Base-by-base conservation (phyloP, 2,329 filamentous ascomycete species). In the Colletotrichum sp. region DNA sequence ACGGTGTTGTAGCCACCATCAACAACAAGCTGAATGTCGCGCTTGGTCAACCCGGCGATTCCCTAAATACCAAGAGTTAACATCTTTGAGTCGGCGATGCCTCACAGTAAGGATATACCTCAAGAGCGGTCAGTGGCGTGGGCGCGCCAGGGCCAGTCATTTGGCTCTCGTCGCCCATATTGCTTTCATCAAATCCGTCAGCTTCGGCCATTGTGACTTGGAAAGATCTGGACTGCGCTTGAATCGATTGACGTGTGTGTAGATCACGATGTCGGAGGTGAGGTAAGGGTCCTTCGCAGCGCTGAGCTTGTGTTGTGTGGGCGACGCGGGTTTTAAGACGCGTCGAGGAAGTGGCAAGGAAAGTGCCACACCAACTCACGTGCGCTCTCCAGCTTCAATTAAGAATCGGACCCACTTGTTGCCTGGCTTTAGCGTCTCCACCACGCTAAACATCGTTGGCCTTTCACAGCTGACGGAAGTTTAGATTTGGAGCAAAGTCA, bases 1-100 rank as follows among this genome's bases (percentile, higher is more conserved):
- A 99, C 96, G 0, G 97, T 99, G 84, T 99, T 95, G 85, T 93
- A 99, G 7, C 97, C 97, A 52, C 95, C 96, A 81, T 99, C 96
- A 21, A 98, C 89, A 26, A 99, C 92, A 52, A 98, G 89, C 83
- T 98, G 97, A 80, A 99, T 98, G 83, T 99, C 97, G 81, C 98
- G 93, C 80, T 96, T 96, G n/a, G 96, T 98, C 79, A 99, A 87
- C 16, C 96, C 96, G 62, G 94, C 93, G 77, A 98, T 88, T 34
- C 96, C 96, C 96, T 98, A 60, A 3, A 8, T 34, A 15, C 10
- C 15, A 18, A 28, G 24, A 8, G 39, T 78, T n/a, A 78, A 70
- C 26, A 60, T 13, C 9, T 7, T 28, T 18, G 13, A 18, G 44
- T 67, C 36, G 16, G 13, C 8, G 64, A 21, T n/a, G 75, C 26